Evolutionary conservation across 306 rosid species (phyloP).

Genomic region (cucumber (Cucumis sativus)): Cucumber_9930_V3 NC_026655.2:22317001-22317500

Average conservation of each 20-base stretch:
- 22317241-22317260: constrained; percentile 59
- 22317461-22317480: constrained; percentile 57
- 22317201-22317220: constrained; percentile 48
- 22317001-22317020: constrained; percentile 53
- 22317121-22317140: constrained; percentile 96
- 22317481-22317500: constrained; percentile 36
- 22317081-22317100: constrained; percentile 78
- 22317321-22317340: background rate
- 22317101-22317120: constrained; percentile 61
- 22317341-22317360: background rate
- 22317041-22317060: constrained; percentile 70
- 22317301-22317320: background rate
- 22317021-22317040: constrained; percentile 40
- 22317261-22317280: constrained; percentile 98
- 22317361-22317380: constrained; percentile 48
- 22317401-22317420: constrained; percentile 59
- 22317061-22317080: constrained; percentile 62
- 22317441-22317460: constrained; percentile 88
- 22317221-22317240: constrained; percentile 39
- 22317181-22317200: constrained; percentile 51
- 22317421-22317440: constrained; percentile 56
- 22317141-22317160: constrained; percentile 75
- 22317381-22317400: constrained; percentile 46
- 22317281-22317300: constrained; percentile 11
- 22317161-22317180: constrained; percentile 58